Evolutionary conservation across 177 flowering plant species (phyloP).

Genomic region (Vitis hybrid): DNA sequence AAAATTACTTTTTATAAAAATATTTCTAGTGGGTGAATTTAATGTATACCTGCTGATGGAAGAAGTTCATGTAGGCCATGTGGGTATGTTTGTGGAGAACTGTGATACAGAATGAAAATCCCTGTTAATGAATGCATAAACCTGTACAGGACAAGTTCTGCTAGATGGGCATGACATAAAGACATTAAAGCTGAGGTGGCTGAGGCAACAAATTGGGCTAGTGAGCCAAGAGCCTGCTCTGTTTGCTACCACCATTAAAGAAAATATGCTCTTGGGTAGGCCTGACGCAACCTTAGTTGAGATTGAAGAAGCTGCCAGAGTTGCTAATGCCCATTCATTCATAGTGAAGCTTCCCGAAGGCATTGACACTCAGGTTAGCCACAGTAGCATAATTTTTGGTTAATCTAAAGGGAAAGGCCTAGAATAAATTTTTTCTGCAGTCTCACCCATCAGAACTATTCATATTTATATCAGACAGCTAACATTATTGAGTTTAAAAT

Average conservation of each 20-base stretch:
- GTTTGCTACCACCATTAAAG: slow-evolving; percentile 89
- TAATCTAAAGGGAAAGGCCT: no score
- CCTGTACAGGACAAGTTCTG: slow-evolving; percentile 66
- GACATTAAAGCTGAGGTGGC: slow-evolving; percentile 75
- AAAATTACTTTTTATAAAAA: background rate
- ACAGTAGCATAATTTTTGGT: background rate
- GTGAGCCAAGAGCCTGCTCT: slow-evolving; percentile 98
- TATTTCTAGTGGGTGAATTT: background rate
- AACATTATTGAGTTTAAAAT: no score
- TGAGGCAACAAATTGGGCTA: slow-evolving; percentile 93
- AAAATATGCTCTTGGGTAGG: slow-evolving; percentile 86
- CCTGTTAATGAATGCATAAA: slow-evolving; percentile 4
- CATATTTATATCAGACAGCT: no score
- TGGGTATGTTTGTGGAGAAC: background rate
- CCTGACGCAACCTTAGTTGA: slow-evolving; percentile 79
- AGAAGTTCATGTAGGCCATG: background rate
- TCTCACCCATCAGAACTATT: no score
- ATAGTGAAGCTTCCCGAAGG: slow-evolving; percentile 87
- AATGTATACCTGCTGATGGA: background rate
- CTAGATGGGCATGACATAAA: slow-evolving; percentile 91
- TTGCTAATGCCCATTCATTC: slow-evolving; percentile 95
- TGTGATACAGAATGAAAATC: background rate
- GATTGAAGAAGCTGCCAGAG: slow-evolving; percentile 94
- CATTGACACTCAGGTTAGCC: slow-evolving; percentile 85
- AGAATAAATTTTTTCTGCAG: no score